phyloP scores from a whole-genome alignment of 352 stramenopile species.

The Pythium coloratum region DNA sequence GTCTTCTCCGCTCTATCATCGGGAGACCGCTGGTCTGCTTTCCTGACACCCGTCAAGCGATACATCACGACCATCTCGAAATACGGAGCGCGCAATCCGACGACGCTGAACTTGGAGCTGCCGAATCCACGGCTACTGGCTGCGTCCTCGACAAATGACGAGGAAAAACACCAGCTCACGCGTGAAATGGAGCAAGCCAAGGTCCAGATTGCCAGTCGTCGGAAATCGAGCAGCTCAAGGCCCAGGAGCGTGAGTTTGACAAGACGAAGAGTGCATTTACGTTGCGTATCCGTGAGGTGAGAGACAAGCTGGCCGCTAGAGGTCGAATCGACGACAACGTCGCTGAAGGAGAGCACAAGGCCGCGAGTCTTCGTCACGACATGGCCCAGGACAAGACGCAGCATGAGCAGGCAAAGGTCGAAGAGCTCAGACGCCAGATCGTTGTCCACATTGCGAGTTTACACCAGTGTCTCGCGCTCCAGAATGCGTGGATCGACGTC shows the following conservation, averaged over 20 bases:
- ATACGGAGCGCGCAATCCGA: slow-evolving; percentile 80
- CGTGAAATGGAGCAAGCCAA: too few relatives aligned
- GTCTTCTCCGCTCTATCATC: slow-evolving; percentile 62
- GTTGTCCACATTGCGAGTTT: slow-evolving; percentile 75
- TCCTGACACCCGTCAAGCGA: slow-evolving; percentile 85
- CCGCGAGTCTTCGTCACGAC: slow-evolving; percentile 67
- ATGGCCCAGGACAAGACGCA: slow-evolving; percentile 75
- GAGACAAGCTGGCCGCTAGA: not conserved
- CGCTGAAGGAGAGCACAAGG: slow-evolving; percentile 60
- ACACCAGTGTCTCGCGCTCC: slow-evolving; percentile 53
- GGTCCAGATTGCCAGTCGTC: too few relatives aligned
- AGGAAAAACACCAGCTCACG: slow-evolving; percentile 51
- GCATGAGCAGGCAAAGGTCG: slow-evolving; percentile 70
- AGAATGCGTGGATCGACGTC: slow-evolving; percentile 28
- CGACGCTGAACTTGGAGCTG: slow-evolving; percentile 80
- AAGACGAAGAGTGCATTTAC: too few relatives aligned
- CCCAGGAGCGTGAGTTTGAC: too few relatives aligned
- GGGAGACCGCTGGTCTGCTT: slow-evolving; percentile 58
- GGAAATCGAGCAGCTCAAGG: too few relatives aligned
- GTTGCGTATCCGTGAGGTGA: too few relatives aligned
- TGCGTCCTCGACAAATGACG: slow-evolving; percentile 74
- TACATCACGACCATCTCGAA: slow-evolving; percentile 87
- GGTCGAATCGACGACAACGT: slow-evolving; percentile 80
- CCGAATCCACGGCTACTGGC: slow-evolving; percentile 63
- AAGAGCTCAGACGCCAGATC: slow-evolving; percentile 70